Conservation (phyloP, 139 green algal species). For the Zygnema circumcarinatum region DNA sequence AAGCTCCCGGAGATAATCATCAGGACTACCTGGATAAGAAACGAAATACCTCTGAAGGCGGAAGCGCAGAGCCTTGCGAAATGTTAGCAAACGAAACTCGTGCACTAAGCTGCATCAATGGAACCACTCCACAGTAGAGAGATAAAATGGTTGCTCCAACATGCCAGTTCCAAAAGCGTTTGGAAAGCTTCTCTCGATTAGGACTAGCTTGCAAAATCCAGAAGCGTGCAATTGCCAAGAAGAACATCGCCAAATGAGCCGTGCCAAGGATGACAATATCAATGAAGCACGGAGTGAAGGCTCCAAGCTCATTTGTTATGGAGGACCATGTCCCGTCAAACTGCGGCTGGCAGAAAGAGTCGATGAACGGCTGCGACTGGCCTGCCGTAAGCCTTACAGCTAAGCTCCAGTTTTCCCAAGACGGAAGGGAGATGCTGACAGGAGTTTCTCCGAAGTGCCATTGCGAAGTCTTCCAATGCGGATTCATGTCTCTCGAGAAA, state of each 20-base stretch:
- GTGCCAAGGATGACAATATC: conserved; percentile 51
- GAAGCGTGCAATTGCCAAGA: conserved; percentile 22
- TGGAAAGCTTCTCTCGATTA: neutral
- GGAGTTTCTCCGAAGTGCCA: neutral
- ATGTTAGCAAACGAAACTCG: conserved; percentile 42
- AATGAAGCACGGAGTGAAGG: conserved; percentile 59
- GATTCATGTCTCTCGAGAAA: too few species aligned
- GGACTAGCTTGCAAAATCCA: conserved; percentile 8
- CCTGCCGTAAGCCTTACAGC: neutral
- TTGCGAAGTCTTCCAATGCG: neutral
- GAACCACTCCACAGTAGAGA: conserved; percentile 37
- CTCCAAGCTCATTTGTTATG: conserved; percentile 51
- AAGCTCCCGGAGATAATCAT: too few species aligned
- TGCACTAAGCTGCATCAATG: conserved; percentile 58
- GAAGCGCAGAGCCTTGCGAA: neutral
- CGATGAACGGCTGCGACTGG: conserved; percentile 18
- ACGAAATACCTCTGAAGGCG: conserved; percentile 22
- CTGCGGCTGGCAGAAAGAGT: conserved; percentile 44
- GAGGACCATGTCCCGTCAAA: conserved; percentile 38
- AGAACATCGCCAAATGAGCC: conserved; percentile 42
- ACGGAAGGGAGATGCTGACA: neutral
- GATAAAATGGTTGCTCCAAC: conserved; percentile 13
- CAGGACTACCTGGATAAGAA: too few species aligned
- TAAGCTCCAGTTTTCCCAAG: neutral
- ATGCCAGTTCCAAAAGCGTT: neutral